These are phyloP conservation scores for Tolypocladium sp. DNA, from an alignment of 2,329 filamentous ascomycete species.

Conservation along the genomic window DNA sequence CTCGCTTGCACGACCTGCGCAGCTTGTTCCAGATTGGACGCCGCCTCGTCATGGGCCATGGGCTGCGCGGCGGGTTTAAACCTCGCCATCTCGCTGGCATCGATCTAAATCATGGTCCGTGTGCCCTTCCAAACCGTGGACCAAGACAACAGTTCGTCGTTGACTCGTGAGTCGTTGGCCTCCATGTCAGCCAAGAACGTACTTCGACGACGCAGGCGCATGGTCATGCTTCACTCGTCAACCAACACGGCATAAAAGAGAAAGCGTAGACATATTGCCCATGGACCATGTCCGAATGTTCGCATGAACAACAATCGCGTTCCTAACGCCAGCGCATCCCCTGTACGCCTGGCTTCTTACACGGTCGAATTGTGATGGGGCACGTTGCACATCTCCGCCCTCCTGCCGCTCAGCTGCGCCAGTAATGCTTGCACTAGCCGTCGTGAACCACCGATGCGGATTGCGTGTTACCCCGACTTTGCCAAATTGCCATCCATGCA, in stretches of 20 bases:
- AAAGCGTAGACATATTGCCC: not conserved
- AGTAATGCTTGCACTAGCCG: constrained; percentile 3
- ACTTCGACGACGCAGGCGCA: too few species aligned
- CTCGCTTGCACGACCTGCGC: not conserved
- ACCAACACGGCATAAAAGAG: not conserved
- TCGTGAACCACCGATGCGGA: not conserved
- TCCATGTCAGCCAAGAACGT: too few species aligned
- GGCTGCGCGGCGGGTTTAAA: not conserved
- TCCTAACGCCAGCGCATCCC: not conserved
- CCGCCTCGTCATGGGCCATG: not conserved
- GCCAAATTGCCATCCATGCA: not conserved
- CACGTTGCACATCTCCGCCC: constrained; percentile 6
- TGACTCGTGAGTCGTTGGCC: not conserved
- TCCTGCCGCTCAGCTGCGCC: constrained; percentile 1
- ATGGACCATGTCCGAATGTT: not conserved
- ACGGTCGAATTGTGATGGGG: constrained; percentile 4
- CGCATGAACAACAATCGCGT: not conserved
- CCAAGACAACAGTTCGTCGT: not conserved
- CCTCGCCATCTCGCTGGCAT: not conserved
- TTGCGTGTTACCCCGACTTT: not conserved
- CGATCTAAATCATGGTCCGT: not conserved
- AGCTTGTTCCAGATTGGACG: not conserved
- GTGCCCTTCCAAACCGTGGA: not conserved
- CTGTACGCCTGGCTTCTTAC: not conserved
- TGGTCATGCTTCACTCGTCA: not conserved